A percentile compares a stretch with the other conserved stretches of the same genome.
phyloP scores from a whole-genome alignment of 805 yeast genomes.

The Clavispora phyllophila region DNA sequence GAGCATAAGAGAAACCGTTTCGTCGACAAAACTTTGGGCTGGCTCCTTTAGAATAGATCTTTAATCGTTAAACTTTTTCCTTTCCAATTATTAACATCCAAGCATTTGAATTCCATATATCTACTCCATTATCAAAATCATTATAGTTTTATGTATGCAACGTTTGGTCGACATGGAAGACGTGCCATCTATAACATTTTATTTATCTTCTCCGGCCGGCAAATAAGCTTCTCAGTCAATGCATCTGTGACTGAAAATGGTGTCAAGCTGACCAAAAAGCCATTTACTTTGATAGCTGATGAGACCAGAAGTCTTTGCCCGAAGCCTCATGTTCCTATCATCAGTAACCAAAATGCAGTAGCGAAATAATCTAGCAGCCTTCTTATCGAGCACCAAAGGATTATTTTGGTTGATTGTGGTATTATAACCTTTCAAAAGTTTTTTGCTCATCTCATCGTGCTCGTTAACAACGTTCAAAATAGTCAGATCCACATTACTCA shows the following conservation, averaged over 20 bases:
- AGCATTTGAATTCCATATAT: too few relatives aligned
- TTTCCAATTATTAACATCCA: too few relatives aligned
- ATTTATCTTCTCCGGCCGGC: not conserved
- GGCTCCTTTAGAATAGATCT: slow-evolving; percentile 8
- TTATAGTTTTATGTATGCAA: not conserved
- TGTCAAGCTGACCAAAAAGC: slow-evolving; percentile 51
- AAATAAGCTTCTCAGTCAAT: slow-evolving; percentile 27
- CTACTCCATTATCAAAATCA: too few relatives aligned
- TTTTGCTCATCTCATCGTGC: slow-evolving; percentile 37
- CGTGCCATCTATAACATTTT: not conserved
- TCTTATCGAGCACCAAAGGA: slow-evolving; percentile 23
- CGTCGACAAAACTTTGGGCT: slow-evolving; percentile 5
- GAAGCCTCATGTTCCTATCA: slow-evolving; percentile 65
- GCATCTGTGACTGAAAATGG: slow-evolving; percentile 45
- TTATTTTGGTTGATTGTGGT: slow-evolving; percentile 7
- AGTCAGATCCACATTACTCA: slow-evolving; percentile 66
- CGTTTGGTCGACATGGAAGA: not conserved
- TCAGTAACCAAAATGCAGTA: slow-evolving; percentile 67
- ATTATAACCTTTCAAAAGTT: slow-evolving; percentile 35
- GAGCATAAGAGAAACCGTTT: slow-evolving; percentile 10
- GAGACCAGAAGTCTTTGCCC: slow-evolving; percentile 56
- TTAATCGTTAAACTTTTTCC: not conserved
- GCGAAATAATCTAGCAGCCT: slow-evolving; percentile 41
- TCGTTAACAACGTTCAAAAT: slow-evolving; percentile 48
- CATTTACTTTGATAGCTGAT: slow-evolving; percentile 55